Evolutionary conservation across 2,329 filamentous ascomycete genomes (phyloP), one percentile per base, ranked within the genome.

Genomic region (Rosellinia necatrix): DNA sequence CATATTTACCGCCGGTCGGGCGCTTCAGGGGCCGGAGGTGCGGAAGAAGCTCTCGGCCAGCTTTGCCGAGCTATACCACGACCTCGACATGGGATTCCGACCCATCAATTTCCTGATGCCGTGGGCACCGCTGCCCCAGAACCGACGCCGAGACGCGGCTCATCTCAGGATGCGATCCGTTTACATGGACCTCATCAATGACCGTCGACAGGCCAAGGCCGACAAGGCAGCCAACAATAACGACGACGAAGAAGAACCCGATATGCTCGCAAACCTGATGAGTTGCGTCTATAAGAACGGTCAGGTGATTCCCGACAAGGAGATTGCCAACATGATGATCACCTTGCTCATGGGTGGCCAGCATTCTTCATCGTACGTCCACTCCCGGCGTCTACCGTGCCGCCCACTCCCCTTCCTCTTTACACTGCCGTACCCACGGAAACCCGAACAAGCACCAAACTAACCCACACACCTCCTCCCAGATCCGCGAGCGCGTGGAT

Each of bases 281-380:
- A 78, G 80, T 62, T 88, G 86, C 70, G 80, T 75, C 9, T 93
- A 93, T 81, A 92, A 92, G 75, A 80, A 90, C 64, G 89, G 90
- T 42, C 79, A 76, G 9, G 74, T 78, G 0, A 74, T 92, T 1
- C 86, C 89, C 0, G 89, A 93, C 70, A 81, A 85, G 63, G 89
- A 93, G 69, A 84, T 93, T 48, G 89, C 89, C 0, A 86, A 91
- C 72, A 90, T 93, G 80, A 92, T 93, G 90, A 93, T 93, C 67
- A 89, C 89, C 0, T 80, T 93, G 13, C 81, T 93, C 48, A 92
- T 94, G 89, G 90, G 87, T 9, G 90, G 90, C 47, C 90, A 94
- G 69, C 90, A 93, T 75, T 89, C 88, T 1, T 92, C 89, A 0
- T 88, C 89, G 34, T 49, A 38, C 1, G 44, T 8, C 22, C 15